Base-by-base conservation (phyloP, 441 rosid genomes). In the Erysimum cheiri region DNA sequence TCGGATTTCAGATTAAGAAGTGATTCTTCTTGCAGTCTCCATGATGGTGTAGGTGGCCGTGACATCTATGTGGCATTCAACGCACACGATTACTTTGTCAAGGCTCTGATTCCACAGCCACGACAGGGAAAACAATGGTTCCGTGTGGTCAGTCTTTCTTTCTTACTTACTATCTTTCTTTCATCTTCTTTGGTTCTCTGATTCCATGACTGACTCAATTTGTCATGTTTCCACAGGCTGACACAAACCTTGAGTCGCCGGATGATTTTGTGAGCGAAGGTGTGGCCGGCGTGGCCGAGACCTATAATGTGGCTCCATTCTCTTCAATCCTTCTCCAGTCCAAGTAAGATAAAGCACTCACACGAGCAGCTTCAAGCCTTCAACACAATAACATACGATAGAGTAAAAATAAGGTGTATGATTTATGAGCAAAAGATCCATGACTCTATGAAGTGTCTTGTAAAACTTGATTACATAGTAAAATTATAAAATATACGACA, bases 1-100 rank as follows among this genome's bases (percentile, higher is more conserved):
- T 48, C 28, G 2, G 29, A 47, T 4, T 9, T 22, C 29, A 19
- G 31, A 48, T 22, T 48, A 22, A 9, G 4, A 37, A 6, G 35
- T 15, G 17, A 50, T 41, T 68, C 48, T 53, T 78, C 60, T 70
- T 80, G 77, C 80, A 91, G 98, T 80, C 91, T 93, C 75, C 96
- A 89, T 74, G 91, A 84, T 19, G 53, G 70, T 33, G 62, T 73
- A 44, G 84, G 85, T 72, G 24, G 59, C 26, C 80, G 78, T 59
- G 91, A 93, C 71, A 76, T 89, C 73, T 91, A 87, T 77, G 31
- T 78, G 55, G 97, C 97, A 11, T 91, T 93, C 69, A 93, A 91
- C 60, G 90, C 97, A 31, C 98, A 88, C 62, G 77, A 85, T 61
- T 89, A 74, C 74, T 78, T 78, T 35, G 87, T 93, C 61, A 82